phyloP scores from a whole-genome alignment of 192 early-diverging fungal species.

The Coemansia sp. region DNA sequence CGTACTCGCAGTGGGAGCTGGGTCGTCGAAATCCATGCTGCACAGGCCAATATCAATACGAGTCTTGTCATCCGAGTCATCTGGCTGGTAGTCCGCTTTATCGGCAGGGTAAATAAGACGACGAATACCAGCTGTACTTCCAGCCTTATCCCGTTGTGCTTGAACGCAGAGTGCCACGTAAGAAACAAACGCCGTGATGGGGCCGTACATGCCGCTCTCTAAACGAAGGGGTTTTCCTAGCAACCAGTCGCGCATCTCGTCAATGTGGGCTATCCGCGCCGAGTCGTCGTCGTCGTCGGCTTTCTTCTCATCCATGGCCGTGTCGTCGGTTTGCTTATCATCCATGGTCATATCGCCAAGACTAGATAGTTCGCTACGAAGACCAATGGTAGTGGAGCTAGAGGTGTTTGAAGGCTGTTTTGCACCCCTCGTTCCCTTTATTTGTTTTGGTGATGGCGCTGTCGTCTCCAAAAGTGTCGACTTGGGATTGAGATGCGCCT shows the following conservation, averaged over 20 bases:
- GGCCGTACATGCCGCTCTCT: neutral
- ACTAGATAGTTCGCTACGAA: neutral
- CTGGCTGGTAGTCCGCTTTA: neutral
- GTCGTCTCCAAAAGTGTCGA: neutral
- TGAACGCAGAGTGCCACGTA: neutral
- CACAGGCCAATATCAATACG: constrained; percentile 7
- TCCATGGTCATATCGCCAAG: neutral
- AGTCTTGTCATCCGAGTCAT: neutral
- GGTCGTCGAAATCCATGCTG: neutral
- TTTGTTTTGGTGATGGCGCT: neutral
- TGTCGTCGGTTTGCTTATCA: no score
- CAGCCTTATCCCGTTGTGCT: neutral
- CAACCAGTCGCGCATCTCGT: neutral
- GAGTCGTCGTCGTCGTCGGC: neutral
- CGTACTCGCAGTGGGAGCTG: neutral
- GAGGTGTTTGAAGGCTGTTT: neutral
- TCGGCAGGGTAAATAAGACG: neutral
- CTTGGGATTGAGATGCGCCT: neutral
- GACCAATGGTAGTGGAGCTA: neutral
- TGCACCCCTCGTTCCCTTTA: no score
- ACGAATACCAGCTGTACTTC: neutral
- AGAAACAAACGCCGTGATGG: neutral
- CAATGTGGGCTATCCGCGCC: neutral
- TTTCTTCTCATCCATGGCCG: neutral
- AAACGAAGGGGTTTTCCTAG: neutral